These are phyloP conservation scores for Bombardia bombarda DNA, from an alignment of 495 filamentous ascomycete species.

Conservation along the genomic window DNA sequence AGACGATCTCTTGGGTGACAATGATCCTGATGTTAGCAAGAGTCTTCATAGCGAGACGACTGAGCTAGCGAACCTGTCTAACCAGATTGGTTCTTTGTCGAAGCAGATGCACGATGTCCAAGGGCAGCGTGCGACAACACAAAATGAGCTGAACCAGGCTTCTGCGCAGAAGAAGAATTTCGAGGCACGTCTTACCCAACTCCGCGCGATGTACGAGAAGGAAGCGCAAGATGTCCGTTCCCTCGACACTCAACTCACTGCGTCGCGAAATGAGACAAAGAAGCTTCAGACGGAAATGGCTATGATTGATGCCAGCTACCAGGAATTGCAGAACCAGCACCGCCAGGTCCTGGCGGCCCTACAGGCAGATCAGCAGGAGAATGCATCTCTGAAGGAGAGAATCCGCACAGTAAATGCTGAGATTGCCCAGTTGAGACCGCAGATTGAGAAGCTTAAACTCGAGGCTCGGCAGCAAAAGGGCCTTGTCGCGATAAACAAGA, in stretches of 20 bases:
- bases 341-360: conserved; percentile 64
- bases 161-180: conserved; percentile 85
- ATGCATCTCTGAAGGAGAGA: conserved; percentile 73
- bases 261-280: conserved; percentile 68
- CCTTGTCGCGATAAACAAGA: conserved; percentile 93
- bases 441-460: conserved; percentile 81
- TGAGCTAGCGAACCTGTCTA: conserved; percentile 93
- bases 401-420: conserved; percentile 76
- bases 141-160: conserved; percentile 70
- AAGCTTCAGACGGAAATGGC: conserved; percentile 76
- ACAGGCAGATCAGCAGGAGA: conserved; percentile 83
- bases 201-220: conserved; percentile 82
- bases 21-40: conserved; percentile 82
- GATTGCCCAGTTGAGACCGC: conserved; percentile 72
- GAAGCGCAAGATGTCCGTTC: conserved; percentile 79
- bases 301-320: conserved; percentile 69
- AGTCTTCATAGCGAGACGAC: conserved; percentile 81
- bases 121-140: conserved; percentile 63
- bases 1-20: conserved; percentile 92
- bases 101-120: conserved; percentile 93
- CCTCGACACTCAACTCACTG: conserved; percentile 72
- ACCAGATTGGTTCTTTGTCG: conserved; percentile 81
- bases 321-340: conserved; percentile 81
- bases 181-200: conserved; percentile 74
- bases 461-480: conserved; percentile 93